phyloP scores from a whole-genome alignment of 1,284 basidiomycete genomes.

The Ustilago bromivora region DNA sequence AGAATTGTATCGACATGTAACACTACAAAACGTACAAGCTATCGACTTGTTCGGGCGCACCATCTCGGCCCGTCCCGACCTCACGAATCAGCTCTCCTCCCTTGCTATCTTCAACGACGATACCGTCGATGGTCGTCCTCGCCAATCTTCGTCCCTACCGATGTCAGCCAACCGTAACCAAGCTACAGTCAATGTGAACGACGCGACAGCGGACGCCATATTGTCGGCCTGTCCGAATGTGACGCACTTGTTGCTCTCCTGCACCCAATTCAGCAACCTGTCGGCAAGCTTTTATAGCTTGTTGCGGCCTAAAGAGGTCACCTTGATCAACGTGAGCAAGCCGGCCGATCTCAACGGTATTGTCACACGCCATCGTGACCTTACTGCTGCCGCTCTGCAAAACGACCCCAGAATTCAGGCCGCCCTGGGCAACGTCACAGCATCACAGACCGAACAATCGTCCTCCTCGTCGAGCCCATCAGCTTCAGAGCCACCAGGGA shows the following conservation, averaged over 20 bases:
- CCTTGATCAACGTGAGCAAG: constrained; percentile 27
- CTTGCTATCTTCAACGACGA: constrained; percentile 13
- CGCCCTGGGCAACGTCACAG: constrained; percentile 10
- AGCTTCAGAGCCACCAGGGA: not conserved
- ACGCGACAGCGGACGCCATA: constrained; percentile 23
- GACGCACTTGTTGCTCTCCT: constrained; percentile 38
- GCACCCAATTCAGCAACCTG: constrained; percentile 13
- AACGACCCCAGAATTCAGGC: constrained; percentile 36
- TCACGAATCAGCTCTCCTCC: constrained; percentile 18
- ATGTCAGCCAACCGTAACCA: not conserved
- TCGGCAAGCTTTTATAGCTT: constrained; percentile 21
- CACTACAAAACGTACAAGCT: not conserved
- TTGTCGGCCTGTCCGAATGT: constrained; percentile 29
- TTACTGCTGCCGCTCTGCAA: constrained; percentile 32
- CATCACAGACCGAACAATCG: not conserved
- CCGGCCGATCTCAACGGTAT: constrained; percentile 31
- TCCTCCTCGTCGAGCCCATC: not conserved
- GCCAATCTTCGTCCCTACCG: not conserved
- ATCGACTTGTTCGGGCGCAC: constrained; percentile 19
- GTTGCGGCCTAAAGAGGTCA: constrained; percentile 24
- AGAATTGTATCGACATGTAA: constrained; percentile 35
- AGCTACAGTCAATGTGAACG: not conserved
- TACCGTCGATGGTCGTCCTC: not conserved
- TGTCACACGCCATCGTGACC: constrained; percentile 39
- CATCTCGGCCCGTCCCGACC: constrained; percentile 5